Conservation (phyloP, 192 early-diverging fungal species). For the Cetraspora pellucida region DNA sequence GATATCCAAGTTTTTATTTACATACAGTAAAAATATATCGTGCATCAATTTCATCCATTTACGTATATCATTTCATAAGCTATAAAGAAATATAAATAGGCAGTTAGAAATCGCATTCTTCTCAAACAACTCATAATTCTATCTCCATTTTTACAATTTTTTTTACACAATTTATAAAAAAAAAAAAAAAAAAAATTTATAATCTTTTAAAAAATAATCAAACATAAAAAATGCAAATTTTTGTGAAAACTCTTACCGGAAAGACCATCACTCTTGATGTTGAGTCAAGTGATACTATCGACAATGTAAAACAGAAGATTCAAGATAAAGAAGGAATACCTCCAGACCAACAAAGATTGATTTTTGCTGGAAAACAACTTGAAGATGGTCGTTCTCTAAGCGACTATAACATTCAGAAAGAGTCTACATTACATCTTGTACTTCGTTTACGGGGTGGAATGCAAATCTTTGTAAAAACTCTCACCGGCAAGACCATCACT, state of each 20-base stretch:
- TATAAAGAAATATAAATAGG: too few relatives aligned
- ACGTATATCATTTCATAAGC: too few relatives aligned
- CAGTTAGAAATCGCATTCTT: too few relatives aligned
- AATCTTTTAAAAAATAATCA: too few relatives aligned
- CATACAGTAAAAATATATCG: too few relatives aligned
- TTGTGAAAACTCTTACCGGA: constrained; percentile 86
- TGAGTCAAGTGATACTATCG: constrained; percentile 90
- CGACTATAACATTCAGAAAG: constrained; percentile 79
- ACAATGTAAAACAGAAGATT: constrained; percentile 53
- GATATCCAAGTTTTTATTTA: too few relatives aligned
- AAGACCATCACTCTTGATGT: constrained; percentile 53
- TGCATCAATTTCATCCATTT: neutral
- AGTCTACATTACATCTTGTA: constrained; percentile 74
- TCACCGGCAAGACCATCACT: constrained; percentile 98
- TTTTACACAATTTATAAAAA: too few relatives aligned
- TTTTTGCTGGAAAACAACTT: constrained; percentile 71
- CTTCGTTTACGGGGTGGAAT: constrained; percentile 69
- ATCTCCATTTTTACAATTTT: too few relatives aligned
- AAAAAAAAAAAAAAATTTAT: too few relatives aligned
- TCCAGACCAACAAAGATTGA: constrained; percentile 75
- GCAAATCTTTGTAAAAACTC: constrained; percentile 80
- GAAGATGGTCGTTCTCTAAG: constrained; percentile 65
- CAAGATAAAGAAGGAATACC: too few relatives aligned
- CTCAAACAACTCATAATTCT: too few relatives aligned
- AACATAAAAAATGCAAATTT: constrained; percentile 69